Conservation (phyloP, 2,329 filamentous ascomycete species). For the Raffaelea albimanens region DNA sequence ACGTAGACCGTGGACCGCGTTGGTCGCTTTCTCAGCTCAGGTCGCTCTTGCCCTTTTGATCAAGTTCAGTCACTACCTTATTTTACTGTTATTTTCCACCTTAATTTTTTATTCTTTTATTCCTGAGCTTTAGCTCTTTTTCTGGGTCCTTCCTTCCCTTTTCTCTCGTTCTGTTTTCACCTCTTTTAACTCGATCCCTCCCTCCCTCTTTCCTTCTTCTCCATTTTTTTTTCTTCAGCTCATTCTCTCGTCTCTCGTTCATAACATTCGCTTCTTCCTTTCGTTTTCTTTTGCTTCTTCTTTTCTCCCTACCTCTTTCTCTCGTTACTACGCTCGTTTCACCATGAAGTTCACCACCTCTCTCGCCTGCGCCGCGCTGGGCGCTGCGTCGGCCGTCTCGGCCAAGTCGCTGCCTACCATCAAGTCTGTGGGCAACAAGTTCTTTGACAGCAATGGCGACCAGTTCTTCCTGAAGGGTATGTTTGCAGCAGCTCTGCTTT, state of each 20-base stretch:
- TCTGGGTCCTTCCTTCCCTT: neutral
- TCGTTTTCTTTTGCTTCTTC: neutral
- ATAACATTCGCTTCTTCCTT: neutral
- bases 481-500: slow-evolving; percentile 3
- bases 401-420: slow-evolving; percentile 32
- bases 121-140: neutral
- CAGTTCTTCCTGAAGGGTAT: slow-evolving; percentile 80
- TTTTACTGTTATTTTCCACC: neutral
- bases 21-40: neutral
- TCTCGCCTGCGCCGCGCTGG: slow-evolving; percentile 22
- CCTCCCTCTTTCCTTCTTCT: neutral
- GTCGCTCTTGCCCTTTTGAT: neutral
- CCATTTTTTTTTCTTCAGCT: neutral
- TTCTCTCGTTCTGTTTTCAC: neutral
- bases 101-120: neutral
- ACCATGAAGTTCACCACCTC: slow-evolving; percentile 29
- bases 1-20: too few species aligned
- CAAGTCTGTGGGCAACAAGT: slow-evolving; percentile 63
- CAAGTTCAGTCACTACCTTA: neutral
- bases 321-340: neutral
- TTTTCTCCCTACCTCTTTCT: neutral
- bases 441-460: slow-evolving; percentile 70
- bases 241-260: neutral
- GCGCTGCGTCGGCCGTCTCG: slow-evolving; percentile 15
- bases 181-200: neutral